phyloP scores from a whole-genome alignment of 768 basidiomycete genomes.

The Collybia mongolica region DNA sequence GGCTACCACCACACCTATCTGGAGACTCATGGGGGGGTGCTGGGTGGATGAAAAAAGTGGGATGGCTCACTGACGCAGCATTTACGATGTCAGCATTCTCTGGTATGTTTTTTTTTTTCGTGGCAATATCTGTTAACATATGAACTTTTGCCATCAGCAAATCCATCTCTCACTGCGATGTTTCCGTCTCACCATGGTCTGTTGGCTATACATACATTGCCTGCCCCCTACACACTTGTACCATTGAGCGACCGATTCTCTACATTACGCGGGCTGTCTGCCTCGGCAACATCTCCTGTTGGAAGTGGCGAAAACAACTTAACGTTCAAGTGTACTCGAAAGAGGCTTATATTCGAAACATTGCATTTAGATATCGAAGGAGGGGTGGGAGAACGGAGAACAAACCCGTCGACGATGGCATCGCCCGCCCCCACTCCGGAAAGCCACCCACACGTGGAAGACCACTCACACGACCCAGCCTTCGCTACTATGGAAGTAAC shows the following conservation, averaged over 20 bases:
- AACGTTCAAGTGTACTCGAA: conserved; percentile 90
- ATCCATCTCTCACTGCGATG: conserved; percentile 68
- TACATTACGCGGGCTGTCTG: conserved; percentile 74
- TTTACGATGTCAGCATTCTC: conserved; percentile 78
- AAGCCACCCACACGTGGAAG: conserved; percentile 10
- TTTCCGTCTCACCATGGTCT: conserved; percentile 90
- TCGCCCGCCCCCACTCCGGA: conserved; percentile 4
- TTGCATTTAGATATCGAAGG: conserved; percentile 86
- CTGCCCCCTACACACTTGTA: conserved; percentile 69
- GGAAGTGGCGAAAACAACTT: conserved; percentile 95
- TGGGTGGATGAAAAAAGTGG: conserved; percentile 76
- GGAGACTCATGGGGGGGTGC: conserved; percentile 55
- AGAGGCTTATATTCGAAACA: conserved; percentile 87
- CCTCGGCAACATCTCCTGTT: conserved; percentile 44
- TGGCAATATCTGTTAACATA: neutral
- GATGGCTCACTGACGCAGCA: conserved; percentile 77
- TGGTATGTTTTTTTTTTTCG: conserved; percentile 40
- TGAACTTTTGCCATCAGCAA: conserved; percentile 41
- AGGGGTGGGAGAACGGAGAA: conserved; percentile 77
- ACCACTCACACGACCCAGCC: conserved; percentile 12
- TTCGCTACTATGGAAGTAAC: conserved; percentile 42
- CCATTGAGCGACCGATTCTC: conserved; percentile 85
- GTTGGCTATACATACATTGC: conserved; percentile 73
- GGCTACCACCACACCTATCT: conserved; percentile 63
- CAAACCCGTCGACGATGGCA: conserved; percentile 39